phyloP scores from a whole-genome alignment of 2,329 filamentous ascomycete species.

The Chrysoporthe austroafricana region DNA sequence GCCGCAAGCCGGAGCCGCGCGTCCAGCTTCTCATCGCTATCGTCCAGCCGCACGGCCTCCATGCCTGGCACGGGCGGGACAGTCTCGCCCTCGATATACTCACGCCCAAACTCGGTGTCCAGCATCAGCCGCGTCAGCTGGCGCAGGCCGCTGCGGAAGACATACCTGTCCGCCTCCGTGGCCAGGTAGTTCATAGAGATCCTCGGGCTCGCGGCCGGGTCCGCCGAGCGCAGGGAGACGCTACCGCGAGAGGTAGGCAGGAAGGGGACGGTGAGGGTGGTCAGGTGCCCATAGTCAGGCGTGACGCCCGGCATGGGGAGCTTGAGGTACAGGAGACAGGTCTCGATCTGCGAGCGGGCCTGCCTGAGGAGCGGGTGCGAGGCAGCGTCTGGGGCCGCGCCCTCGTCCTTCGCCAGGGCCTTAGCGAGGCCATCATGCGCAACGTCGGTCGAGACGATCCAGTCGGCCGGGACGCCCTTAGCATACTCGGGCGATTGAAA shows the following conservation, averaged over 20 bases:
- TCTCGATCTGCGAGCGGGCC: constrained; percentile 33
- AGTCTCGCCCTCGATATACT: constrained; percentile 37
- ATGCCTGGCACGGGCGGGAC: constrained; percentile 29
- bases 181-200: constrained; percentile 37
- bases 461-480: constrained; percentile 29
- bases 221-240: constrained; percentile 32
- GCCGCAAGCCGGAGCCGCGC: constrained; percentile 28
- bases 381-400: constrained; percentile 20
- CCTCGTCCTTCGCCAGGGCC: constrained; percentile 33
- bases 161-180: constrained; percentile 38
- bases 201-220: constrained; percentile 31
- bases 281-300: constrained; percentile 32
- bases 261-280: constrained; percentile 32
- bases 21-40: constrained; percentile 38
- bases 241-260: constrained; percentile 36
- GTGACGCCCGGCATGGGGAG: constrained; percentile 21
- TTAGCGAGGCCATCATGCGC: constrained; percentile 24
- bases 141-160: constrained; percentile 35
- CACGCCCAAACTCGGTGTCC: constrained; percentile 30
- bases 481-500: constrained; percentile 31
- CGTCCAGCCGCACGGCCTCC: constrained; percentile 30
- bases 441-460: constrained; percentile 30
- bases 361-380: constrained; percentile 32
- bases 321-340: constrained; percentile 32
- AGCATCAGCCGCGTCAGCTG: constrained; percentile 33